These are phyloP conservation scores for Yamadazyma mexicana DNA, from an alignment of 1,139 yeast species.

Conservation along the genomic window DNA sequence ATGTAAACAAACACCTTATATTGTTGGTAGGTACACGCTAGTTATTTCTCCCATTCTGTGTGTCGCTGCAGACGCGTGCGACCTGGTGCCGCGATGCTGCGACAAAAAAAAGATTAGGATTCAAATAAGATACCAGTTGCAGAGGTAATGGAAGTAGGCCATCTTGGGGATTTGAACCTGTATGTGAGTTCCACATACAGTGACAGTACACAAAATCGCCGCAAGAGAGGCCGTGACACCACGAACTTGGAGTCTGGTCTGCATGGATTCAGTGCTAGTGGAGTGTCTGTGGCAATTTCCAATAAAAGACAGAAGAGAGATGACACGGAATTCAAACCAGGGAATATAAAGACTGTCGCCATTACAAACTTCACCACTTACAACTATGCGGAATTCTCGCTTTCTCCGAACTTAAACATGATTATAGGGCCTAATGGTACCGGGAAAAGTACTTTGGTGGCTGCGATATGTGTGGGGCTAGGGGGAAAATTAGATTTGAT, in stretches of 20 bases:
- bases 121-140: not conserved
- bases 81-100: too few relatives aligned
- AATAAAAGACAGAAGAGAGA: constrained; percentile 5
- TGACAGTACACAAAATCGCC: not conserved
- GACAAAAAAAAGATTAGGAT: too few relatives aligned
- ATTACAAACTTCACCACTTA: constrained; percentile 84
- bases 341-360: constrained; percentile 66
- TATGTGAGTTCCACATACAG: not conserved
- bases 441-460: constrained; percentile 91
- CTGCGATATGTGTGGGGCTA: constrained; percentile 89
- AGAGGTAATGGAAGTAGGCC: not conserved
- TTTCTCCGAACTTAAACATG: constrained; percentile 87
- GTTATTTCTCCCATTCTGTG: too few relatives aligned
- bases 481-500: constrained; percentile 79
- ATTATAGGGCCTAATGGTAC: constrained; percentile 97
- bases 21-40: too few relatives aligned
- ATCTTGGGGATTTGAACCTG: constrained; percentile 1
- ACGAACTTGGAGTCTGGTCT: not conserved
- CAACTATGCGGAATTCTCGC: constrained; percentile 67
- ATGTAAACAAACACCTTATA: constrained; percentile 5
- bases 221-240: not conserved
- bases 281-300: not conserved
- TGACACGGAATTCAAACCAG: constrained; percentile 41
- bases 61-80: too few relatives aligned
- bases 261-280: not conserved